Conservation (phyloP, 2,329 filamentous ascomycete genomes). For the Aspergillus sojae region DNA sequence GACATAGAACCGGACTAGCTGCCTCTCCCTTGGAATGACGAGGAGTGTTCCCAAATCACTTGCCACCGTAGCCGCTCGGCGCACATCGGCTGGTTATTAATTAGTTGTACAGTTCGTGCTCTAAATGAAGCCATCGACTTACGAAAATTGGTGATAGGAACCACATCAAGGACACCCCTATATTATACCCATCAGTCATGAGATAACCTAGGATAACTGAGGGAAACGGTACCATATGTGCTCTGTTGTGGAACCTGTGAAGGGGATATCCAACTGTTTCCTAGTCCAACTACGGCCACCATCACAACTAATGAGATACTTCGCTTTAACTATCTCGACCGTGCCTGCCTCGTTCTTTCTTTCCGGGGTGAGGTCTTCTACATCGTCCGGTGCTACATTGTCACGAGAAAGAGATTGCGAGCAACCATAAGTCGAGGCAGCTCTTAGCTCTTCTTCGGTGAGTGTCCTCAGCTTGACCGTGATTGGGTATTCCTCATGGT, state of each 20-base stretch:
- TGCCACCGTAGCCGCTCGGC: constrained; percentile 52
- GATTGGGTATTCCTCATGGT: constrained; percentile 60
- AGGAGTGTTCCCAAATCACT: constrained; percentile 64
- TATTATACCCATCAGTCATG: not conserved
- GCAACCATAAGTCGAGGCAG: constrained; percentile 30
- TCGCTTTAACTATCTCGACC: constrained; percentile 48
- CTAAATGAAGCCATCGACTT: not conserved
- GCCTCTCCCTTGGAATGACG: constrained; percentile 63
- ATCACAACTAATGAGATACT: constrained; percentile 68
- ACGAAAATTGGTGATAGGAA: constrained; percentile 58
- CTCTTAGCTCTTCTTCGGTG: constrained; percentile 58
- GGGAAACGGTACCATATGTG: constrained; percentile 31
- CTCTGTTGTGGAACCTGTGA: constrained; percentile 55
- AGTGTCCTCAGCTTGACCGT: constrained; percentile 61
- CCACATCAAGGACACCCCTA: constrained; percentile 51
- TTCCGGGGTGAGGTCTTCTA: constrained; percentile 51
- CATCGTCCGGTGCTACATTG: constrained; percentile 61
- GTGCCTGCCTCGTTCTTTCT: constrained; percentile 30
- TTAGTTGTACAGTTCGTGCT: not conserved
- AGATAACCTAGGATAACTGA: too few species aligned
- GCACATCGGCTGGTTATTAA: constrained; percentile 50
- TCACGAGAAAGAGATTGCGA: constrained; percentile 63
- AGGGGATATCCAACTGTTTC: constrained; percentile 56
- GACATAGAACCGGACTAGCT: constrained; percentile 15
- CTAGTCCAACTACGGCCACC: constrained; percentile 68